Conservation (phyloP, 1,284 basidiomycete species). For the Trichosporon coremiiforme region DNA sequence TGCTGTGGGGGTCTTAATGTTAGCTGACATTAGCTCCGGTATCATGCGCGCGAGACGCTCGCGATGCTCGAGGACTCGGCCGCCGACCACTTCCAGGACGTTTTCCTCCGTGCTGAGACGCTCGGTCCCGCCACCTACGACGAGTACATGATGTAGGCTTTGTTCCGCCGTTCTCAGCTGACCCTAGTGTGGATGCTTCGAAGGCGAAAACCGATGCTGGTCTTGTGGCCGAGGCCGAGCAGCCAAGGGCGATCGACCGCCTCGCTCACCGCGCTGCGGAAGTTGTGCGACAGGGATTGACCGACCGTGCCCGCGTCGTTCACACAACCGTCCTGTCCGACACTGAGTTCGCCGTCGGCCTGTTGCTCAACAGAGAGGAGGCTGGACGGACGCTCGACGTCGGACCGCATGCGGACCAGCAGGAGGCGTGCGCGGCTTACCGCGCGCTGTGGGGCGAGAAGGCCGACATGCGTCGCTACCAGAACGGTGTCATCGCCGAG, state of each 20-base stretch:
- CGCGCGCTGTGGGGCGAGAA: conserved; percentile 87
- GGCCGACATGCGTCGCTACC: conserved; percentile 93
- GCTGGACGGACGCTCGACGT: conserved; percentile 84
- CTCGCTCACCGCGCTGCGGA: conserved; percentile 63
- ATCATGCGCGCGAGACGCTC: conserved; percentile 74
- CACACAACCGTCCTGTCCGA: conserved; percentile 60
- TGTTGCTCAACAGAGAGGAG: conserved; percentile 70
- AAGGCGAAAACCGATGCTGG: conserved; percentile 15
- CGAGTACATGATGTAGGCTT: conserved; percentile 70
- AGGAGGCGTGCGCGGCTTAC: conserved; percentile 63
- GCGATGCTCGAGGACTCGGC: conserved; percentile 61
- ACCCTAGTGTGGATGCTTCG: conserved; percentile 65
- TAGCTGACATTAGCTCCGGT: conserved; percentile 62
- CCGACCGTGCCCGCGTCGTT: conserved; percentile 66
- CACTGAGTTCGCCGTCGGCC: conserved; percentile 63
- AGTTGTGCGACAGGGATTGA: conserved; percentile 68
- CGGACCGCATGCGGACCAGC: conserved; percentile 69
- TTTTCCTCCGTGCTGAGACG: conserved; percentile 53
- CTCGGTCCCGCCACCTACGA: conserved; percentile 68
- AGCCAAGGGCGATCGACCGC: conserved; percentile 64
- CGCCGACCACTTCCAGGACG: conserved; percentile 52
- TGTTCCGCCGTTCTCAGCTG: conserved; percentile 51
- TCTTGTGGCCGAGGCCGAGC: conserved; percentile 56
- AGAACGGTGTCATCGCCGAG: conserved; percentile 89
- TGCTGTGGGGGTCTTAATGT: background rate